phyloP scores from a whole-genome alignment of 2,329 filamentous ascomycete genomes.

The Trichoderma sp. region DNA sequence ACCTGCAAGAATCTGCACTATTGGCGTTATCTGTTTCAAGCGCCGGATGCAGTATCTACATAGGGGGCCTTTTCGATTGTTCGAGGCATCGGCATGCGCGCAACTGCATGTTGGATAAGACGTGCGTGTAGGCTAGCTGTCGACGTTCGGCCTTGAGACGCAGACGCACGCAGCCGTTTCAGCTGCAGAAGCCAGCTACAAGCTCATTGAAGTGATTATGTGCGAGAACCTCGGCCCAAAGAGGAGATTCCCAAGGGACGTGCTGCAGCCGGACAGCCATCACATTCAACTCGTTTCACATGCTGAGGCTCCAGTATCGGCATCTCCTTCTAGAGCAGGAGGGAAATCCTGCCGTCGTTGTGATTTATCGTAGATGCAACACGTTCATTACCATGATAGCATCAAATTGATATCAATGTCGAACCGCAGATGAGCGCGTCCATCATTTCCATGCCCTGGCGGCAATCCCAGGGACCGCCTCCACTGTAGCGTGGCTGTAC shows the following conservation, averaged over 20 bases:
- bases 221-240: not conserved
- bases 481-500: slow-evolving; percentile 29
- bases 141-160: not conserved
- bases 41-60: not conserved
- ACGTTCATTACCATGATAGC: not conserved
- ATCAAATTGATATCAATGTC: not conserved
- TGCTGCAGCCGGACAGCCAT: slow-evolving; percentile 2
- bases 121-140: not conserved
- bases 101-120: not conserved
- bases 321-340: not conserved
- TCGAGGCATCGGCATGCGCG: slow-evolving; percentile 7
- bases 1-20: not conserved
- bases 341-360: not conserved
- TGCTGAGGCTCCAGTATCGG: not conserved
- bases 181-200: no score
- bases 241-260: not conserved
- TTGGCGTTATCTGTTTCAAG: slow-evolving; percentile 2
- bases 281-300: slow-evolving; percentile 3
- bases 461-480: slow-evolving; percentile 10
- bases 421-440: not conserved
- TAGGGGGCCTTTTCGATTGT: not conserved
- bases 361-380: not conserved
- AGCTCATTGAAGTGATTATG: not conserved
- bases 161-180: not conserved
- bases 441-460: slow-evolving; percentile 7